Base-by-base conservation (phyloP, 306 rosid species). In the cucumber (Cucumis sativus) region DNA sequence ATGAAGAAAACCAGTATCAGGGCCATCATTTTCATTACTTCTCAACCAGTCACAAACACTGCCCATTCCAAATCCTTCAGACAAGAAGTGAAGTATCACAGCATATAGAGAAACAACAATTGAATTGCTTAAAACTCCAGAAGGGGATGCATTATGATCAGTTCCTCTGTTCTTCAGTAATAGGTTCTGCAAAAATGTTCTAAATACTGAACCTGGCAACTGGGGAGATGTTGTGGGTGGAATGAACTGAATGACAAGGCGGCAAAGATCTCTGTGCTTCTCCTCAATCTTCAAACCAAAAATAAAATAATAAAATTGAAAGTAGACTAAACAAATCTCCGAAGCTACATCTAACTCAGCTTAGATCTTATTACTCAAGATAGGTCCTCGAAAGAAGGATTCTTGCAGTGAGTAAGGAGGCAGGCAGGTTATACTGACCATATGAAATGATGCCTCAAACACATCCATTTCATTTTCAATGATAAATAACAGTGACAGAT, bases 251-350 rank as follows among this genome's bases (percentile, higher is more conserved):
- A 95, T 95, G 82, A 95, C 99, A 73, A 95, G 80, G 83, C 82
- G 86, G 76, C 99, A 95, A 16, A 95, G 99, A 79, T 87, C 96
- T 88, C 97, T 92, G 76, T 90, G 99, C 89, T 92, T 95, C 92
- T 92, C 97, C 86, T 95, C 99, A 78, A 92, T 88, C 99, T 95
- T 84, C 80, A 82, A 60, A 79, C 15, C 67, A 63, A 84, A 62
- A 30, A 66, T 52, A 33, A 2, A 33, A 33, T 2, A 33, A 33
- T 33, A 33, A 47, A 20, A 20, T 20, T 58, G 33, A 15, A 51
- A 51, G 5, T 57, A 72, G 47, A 30, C 41, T 74, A 30, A 37
- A 17, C 18, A 54, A 54, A 74, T 74, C 43, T 74, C 77, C 33
- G n/a, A 49, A 45, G 41, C 23, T 71, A 47, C 59, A 47, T 71